Percentiles rank a stretch among this genome's conserved stretches.
Evolutionary conservation across 2,329 filamentous ascomycete genomes (phyloP).

Genomic region (Gyromitra esculenta): DNA sequence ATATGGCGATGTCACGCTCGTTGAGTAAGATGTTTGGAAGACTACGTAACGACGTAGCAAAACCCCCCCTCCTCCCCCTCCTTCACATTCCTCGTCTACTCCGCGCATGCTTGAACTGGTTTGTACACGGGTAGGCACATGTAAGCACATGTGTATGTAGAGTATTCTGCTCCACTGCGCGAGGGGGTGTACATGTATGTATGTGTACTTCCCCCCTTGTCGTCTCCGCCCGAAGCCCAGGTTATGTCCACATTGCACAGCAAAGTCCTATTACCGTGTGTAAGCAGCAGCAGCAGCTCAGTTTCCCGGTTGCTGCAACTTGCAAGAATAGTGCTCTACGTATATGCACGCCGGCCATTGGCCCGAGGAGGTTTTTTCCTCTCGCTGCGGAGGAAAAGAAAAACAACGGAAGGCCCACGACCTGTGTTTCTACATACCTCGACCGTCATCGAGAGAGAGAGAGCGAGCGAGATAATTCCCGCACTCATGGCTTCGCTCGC

Average conservation of each 20-base stretch:
- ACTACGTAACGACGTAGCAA: constrained; percentile 29
- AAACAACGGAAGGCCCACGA: constrained; percentile 4
- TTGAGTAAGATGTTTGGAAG: background rate
- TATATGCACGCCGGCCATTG: constrained; percentile 22
- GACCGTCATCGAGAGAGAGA: background rate
- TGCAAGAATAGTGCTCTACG: constrained; percentile 20
- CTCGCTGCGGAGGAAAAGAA: background rate
- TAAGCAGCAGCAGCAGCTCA: background rate
- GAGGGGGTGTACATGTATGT: constrained; percentile 28
- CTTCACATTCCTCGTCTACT: background rate
- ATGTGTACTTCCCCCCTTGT: background rate
- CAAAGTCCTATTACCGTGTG: constrained; percentile 24
- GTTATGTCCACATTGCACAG: constrained; percentile 19
- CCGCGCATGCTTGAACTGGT: background rate
- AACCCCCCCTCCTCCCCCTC: no score
- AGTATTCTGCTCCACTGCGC: constrained; percentile 10
- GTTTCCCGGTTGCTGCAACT: constrained; percentile 9
- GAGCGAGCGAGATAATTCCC: constrained; percentile 16
- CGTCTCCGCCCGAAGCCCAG: constrained; percentile 34
- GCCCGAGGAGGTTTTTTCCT: constrained; percentile 33
- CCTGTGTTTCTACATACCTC: background rate
- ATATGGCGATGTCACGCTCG: constrained; percentile 14
- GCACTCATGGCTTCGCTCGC: constrained; percentile 22
- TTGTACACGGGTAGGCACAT: constrained; percentile 18
- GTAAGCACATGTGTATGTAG: constrained; percentile 10